Evolutionary conservation across 164 flowering plant genomes (phyloP), one percentile per base, ranked within the genome.

Genomic region (Euptelea pleiosperma): DNA sequence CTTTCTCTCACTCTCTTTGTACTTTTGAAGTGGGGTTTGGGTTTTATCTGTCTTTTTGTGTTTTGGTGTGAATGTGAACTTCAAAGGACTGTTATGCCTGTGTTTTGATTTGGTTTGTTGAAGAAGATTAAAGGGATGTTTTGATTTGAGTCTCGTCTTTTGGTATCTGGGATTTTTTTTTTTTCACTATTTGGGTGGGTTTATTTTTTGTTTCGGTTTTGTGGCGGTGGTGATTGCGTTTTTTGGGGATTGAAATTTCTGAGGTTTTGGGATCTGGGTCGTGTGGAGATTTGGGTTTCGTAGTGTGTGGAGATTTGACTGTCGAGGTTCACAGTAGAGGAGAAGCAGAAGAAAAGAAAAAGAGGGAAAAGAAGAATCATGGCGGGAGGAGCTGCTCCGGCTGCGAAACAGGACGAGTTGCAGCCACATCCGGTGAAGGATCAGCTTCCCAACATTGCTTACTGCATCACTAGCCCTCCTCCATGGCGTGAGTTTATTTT

Each of bases 401-500:
- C 77, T 51, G 85, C 85, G 7, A 82, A 80, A 56, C 79, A 70
- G 54, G 94, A 82, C 21, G 94, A 84, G 75, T 62, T 73, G 62
- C 79, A 66, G 63, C 94, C 94, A 18, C 94, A 87, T 70, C 84
- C 90, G 8, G 82, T 66, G 15, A 87, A 68, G 62, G 94, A 87
- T 51, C 94, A 84, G 77, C 80, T 84, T 5, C 90, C 88, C 46
- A 69, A 64, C 57, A 58, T 87, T 66, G 57, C 85, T 70, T 87
- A 69, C 62, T 86, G 89, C 75, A 82, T 86, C 43, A 82, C 89
- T 31, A 86, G 93, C 52, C 93, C 93, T 45, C 94, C 94, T 62
- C 90, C 94, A 51, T 87, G 94, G 94, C 90, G 94, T 87, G 55
- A 79, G 82, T 72, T 52, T 46, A 18, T 47, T 52, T 49, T 24